Base-by-base conservation (phyloP, 805 yeast species). In the Lachancea sp. region DNA sequence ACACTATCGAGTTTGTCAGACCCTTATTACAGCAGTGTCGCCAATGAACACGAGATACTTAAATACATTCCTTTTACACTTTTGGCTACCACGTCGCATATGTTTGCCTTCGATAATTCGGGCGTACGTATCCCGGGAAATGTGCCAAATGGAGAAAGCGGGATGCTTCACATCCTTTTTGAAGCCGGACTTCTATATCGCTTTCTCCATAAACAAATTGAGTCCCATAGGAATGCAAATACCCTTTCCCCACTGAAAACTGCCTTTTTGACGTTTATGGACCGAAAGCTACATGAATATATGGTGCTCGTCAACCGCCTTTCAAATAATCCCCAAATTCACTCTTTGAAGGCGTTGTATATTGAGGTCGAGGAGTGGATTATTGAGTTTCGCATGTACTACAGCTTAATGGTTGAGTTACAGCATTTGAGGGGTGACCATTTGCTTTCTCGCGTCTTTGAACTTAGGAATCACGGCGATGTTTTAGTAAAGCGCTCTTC, bases 111-210 rank as follows among this genome's bases (percentile, higher is more conserved):
- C 41, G 57, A 58, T 13, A 51, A 54, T 6, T 62, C 61, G 15
- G 45, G 48, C 17, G 59, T 65, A 5, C 52, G 47, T 5, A 53
- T 83, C 3, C 89, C 92, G 1, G 45, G 58, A 1, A 66, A 68
- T 31, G 58, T 82, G 12, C 74, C 78, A 19, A 72, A 71, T 45
- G 74, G 87, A 5, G 65, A 74, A 18, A 69, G 80, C 33, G 78
- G 78, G 0, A 50, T 78, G 20, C 57, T 85, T 23, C 75, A 71
- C 41, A 58, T 69, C 20, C 61, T 83, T 1, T 64, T 81, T 29
- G 96, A 88, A 57, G 82, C 87, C 1, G 90, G 85, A 0, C 60
- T 88, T 24, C 61, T 87, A 2, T 85, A 74, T 60, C 70, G 71
- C 38, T 58, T 65, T 31, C 59, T 86, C 25, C 59, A 56, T 4